phyloP scores from a whole-genome alignment of 129 eudicot species.

The Dittrichia graveolens region DNA sequence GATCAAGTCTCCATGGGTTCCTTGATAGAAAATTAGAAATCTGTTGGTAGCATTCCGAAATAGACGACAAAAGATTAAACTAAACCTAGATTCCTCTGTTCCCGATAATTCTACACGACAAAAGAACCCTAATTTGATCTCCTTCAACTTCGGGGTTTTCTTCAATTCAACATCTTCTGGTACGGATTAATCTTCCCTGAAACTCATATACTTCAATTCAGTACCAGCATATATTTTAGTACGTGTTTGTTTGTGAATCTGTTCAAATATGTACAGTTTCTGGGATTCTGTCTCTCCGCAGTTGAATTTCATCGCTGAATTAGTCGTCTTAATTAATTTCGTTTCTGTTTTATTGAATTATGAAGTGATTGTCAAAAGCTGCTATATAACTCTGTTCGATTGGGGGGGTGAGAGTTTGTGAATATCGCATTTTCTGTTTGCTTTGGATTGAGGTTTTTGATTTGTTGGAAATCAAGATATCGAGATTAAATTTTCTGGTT shows the following conservation, averaged over 20 bases:
- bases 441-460: not conserved
- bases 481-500: not conserved
- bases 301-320: not conserved
- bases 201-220: conserved; percentile 20
- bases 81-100: not conserved
- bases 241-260: conserved; percentile 14
- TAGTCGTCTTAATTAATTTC: not conserved
- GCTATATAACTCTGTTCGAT: not conserved
- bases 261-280: not conserved
- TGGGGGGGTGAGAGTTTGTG: not conserved
- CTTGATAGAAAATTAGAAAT: too few species aligned
- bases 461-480: not conserved
- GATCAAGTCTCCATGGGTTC: too few species aligned
- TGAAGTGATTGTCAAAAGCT: not conserved
- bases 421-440: too few species aligned
- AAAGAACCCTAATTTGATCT: conserved; percentile 23
- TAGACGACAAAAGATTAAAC: too few species aligned
- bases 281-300: not conserved
- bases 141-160: not conserved
- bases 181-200: conserved; percentile 18
- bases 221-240: not conserved
- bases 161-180: conserved; percentile 28
- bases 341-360: not conserved
- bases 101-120: not conserved
- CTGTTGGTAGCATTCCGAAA: too few species aligned